Base-by-base conservation (phyloP, 2,329 filamentous ascomycete genomes). In the Ophiostoma sp. region DNA sequence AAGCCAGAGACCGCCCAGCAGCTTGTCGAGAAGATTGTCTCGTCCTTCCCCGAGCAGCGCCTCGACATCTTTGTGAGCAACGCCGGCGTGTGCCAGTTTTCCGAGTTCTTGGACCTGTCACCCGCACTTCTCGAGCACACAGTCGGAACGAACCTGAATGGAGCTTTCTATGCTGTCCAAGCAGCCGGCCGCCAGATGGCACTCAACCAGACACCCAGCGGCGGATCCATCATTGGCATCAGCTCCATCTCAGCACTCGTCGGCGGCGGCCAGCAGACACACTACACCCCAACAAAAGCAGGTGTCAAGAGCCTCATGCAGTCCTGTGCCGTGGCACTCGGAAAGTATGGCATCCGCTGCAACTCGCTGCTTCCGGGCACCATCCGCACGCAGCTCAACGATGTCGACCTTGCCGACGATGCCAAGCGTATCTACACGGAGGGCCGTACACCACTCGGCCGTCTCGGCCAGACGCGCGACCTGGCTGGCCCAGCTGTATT, bases 131-230 rank as follows among this genome's bases (percentile, higher is more conserved):
- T 93, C 75, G 80, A 85, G 70, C 81, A 83, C 67, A 96, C 92
- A 2, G 81, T 96, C 55, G 81, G 85, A 49, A 94, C 91, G 65
- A 97, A 97, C 79, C 87, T 97, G 72, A 87, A 89, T 73, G 93
- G 93, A 62, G 90, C 92, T n/a, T 96, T 96, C 80, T 93, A 93
- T 80, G 84, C 91, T 47, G 89, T 90, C 36, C 93, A 96, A 81
- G 91, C 92, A 0, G 93, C 92, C 1, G 92, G 91, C 1, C 85
- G 88, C 2, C 91, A 95, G 76, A 95, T 97, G 90, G 87, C 89
- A 0, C 79, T 78, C 45, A 72, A 76, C 42, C 83, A 91, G 73
- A 80, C 82, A 1, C 86, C 88, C 0, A 78, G 85, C 0, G 91
- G 92, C 16, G 93, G 93, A 45, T 89, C 86, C 74, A 95, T 97